Base-by-base conservation (phyloP, 202 grass and related monocot species). In the Zizania palustris region DNA sequence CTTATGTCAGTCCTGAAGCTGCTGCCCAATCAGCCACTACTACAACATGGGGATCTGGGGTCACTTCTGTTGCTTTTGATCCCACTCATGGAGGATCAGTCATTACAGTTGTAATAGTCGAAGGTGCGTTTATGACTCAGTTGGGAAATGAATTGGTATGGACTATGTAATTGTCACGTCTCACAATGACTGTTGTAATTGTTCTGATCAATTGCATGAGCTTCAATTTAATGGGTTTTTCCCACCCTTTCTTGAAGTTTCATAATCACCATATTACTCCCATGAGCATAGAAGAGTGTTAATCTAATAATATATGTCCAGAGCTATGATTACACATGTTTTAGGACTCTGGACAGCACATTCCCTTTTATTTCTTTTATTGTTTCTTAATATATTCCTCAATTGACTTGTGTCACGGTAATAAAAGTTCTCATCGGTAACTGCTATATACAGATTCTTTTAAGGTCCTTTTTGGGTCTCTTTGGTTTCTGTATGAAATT, bases 41-140 rank as follows among this genome's bases (percentile, higher is more conserved):
- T 13, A 96, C 92, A 59, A 99, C 96, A 65, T 99, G 96, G 96
- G 92, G 96, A 20, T 99, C 96, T 74, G 96, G 96, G 41, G 96
- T 99, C 61, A 96, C 92, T 62, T 91, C 96, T 36, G 89, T 99
- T 92, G 96, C 96, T 89, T 99, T 99, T 92, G 89, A 99, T 85
- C 96, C 96, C 16, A 99, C 96, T 77, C 85, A 63, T 70, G 96
- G 91, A 73, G 92, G 96, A 54, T 92, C 87, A 44, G 96, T 99
- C 72, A 96, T 99, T 76, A 76, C 92, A 76, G 87, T 96, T 64
- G 96, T 99, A 48, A 99, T 99, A 80, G 92, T 94, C 89, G 96
- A 99, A 99, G 96, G 95, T 98, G 73, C 9, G 72, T 83, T 37
- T 69, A 76, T 36, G 14, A 15, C 36, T 73, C 40, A 54, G 39